These are phyloP conservation scores for Aspergillus uvarum DNA, from an alignment of 2,329 filamentous ascomycete species.

Conservation along the genomic window DNA sequence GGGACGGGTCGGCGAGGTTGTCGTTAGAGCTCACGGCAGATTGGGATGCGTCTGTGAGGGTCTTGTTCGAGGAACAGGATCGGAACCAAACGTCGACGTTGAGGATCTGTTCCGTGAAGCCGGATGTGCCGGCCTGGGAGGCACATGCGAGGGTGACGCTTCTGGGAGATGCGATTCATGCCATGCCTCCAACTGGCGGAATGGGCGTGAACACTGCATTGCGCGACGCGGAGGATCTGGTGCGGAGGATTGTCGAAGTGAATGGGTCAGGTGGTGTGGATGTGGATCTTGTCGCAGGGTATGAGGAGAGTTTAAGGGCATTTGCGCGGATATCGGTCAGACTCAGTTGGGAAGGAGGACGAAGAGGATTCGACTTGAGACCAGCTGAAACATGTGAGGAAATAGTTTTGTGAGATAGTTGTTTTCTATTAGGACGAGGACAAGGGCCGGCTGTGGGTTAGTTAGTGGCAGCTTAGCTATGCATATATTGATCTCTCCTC, in stretches of 20 bases:
- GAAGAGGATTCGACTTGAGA: constrained; percentile 23
- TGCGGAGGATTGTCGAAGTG: neutral
- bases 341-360: constrained; percentile 23
- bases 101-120: neutral
- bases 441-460: neutral
- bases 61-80: constrained; percentile 3
- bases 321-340: constrained; percentile 23
- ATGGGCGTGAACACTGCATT: constrained; percentile 50
- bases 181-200: constrained; percentile 49
- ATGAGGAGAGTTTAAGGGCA: constrained; percentile 21
- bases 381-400: constrained; percentile 22
- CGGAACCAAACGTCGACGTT: neutral
- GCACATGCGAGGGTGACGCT: constrained; percentile 38
- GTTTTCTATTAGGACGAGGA: neutral
- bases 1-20: constrained; percentile 1
- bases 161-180: constrained; percentile 48
- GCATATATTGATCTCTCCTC: neutral
- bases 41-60: constrained; percentile 1
- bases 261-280: neutral
- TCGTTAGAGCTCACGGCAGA: neutral
- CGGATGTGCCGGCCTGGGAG: constrained; percentile 3
- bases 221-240: constrained; percentile 1
- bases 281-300: constrained; percentile 12
- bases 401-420: neutral
- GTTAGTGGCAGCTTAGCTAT: neutral